Evolutionary conservation across 2,329 filamentous ascomycete genomes (phyloP).

Genomic region (Penicillium sp.): DNA sequence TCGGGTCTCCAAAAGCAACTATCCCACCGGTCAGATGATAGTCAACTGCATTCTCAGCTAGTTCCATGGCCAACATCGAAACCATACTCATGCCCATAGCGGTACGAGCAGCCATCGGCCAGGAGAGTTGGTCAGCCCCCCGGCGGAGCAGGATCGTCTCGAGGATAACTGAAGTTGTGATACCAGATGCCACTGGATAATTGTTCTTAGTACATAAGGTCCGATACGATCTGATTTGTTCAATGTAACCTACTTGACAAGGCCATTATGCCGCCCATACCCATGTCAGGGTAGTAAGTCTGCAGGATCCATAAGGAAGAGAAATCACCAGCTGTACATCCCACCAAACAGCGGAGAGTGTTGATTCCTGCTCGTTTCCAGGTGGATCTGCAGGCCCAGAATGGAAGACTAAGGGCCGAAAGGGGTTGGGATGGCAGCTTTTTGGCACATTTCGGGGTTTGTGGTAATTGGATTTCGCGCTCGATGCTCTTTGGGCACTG

Average conservation of each 20-base stretch:
- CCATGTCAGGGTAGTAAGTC: conserved; percentile 46
- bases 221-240: neutral
- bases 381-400: conserved; percentile 37
- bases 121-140: conserved; percentile 50
- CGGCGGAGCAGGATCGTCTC: conserved; percentile 52
- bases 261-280: conserved; percentile 51
- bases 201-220: neutral
- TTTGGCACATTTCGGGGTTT: neutral
- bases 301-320: conserved; percentile 57
- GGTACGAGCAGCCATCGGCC: conserved; percentile 49
- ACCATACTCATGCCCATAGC: conserved; percentile 59
- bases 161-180: conserved; percentile 52
- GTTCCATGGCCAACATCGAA: conserved; percentile 60
- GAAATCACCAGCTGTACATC: conserved; percentile 58
- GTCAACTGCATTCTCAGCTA: conserved; percentile 55
- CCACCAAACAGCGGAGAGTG: conserved; percentile 54
- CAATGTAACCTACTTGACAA: conserved; percentile 46
- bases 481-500: neutral
- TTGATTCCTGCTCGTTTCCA: conserved; percentile 56
- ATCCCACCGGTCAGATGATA: conserved; percentile 54
- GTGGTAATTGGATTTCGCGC: neutral
- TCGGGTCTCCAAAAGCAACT: conserved; percentile 47
- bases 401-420: conserved; percentile 14
- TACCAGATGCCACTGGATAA: conserved; percentile 50
- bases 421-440: neutral